Conservation (phyloP, 306 rosid species). For the barrel medic (Medicago truncatula) region MtrunA17r5.0-ANR NC_053046.1:15551501-15552000, state of each 20-base stretch:
- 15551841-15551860: not conserved
- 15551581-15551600: not conserved
- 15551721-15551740: constrained; percentile 39
- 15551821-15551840: constrained; percentile 31
- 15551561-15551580: constrained; percentile 18
- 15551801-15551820: constrained; percentile 50
- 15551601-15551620: constrained; percentile 2
- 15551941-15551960: constrained; percentile 23
- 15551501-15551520: too few species aligned
- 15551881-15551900: constrained; percentile 9
- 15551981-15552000: constrained; percentile 24
- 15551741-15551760: constrained; percentile 31
- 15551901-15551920: not conserved
- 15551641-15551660: not conserved
- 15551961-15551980: not conserved
- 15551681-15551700: constrained; percentile 43
- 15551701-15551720: constrained; percentile 44
- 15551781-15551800: constrained; percentile 23
- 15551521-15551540: too few species aligned
- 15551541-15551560: constrained; percentile 29
- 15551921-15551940: not conserved
- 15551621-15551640: constrained; percentile 33
- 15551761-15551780: constrained; percentile 23
- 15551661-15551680: constrained; percentile 16
- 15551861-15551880: constrained; percentile 6